These are phyloP conservation scores for Potentilla sterilis DNA, from an alignment of 306 rosid species.

Conservation along the genomic window DNA sequence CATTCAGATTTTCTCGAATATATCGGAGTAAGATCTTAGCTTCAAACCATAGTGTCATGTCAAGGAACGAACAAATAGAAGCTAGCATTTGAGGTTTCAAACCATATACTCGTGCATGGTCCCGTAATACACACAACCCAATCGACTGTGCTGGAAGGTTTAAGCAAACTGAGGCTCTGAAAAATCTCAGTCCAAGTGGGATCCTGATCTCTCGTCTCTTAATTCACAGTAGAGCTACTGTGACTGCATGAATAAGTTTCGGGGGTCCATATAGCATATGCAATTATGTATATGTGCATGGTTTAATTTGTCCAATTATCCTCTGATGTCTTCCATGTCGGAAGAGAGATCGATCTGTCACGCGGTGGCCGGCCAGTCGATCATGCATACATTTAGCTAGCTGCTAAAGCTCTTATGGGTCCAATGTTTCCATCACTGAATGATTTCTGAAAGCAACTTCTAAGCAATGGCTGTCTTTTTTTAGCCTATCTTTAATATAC, in stretches of 20 bases:
- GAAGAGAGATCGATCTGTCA: not conserved
- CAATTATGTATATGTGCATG: not conserved
- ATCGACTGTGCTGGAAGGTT: slow-evolving; percentile 1
- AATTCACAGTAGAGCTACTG: not conserved
- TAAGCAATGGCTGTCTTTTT: not conserved
- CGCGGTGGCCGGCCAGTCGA: not conserved
- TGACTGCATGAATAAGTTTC: not conserved
- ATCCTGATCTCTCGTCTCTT: not conserved
- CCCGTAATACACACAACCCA: slow-evolving; percentile 19
- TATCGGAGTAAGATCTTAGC: too few species aligned
- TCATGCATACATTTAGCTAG: slow-evolving; percentile 9
- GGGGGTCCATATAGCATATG: slow-evolving; percentile 1
- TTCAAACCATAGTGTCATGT: slow-evolving; percentile 19
- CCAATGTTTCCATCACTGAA: not conserved
- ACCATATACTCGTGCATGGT: slow-evolving; percentile 35
- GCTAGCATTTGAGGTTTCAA: slow-evolving; percentile 39
- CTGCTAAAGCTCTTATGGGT: not conserved
- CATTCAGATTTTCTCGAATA: too few species aligned
- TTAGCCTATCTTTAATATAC: not conserved
- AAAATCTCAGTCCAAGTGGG: slow-evolving; percentile 23
- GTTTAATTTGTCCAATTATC: not conserved
- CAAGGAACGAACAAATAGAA: slow-evolving; percentile 38
- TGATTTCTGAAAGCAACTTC: not conserved
- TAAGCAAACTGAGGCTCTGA: not conserved
- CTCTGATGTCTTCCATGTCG: slow-evolving; percentile 13